A percentile compares a stretch with the other conserved stretches of the same genome.
Conservation (phyloP, 1,139 yeast species). For the Candida frijolesensis region DNA sequence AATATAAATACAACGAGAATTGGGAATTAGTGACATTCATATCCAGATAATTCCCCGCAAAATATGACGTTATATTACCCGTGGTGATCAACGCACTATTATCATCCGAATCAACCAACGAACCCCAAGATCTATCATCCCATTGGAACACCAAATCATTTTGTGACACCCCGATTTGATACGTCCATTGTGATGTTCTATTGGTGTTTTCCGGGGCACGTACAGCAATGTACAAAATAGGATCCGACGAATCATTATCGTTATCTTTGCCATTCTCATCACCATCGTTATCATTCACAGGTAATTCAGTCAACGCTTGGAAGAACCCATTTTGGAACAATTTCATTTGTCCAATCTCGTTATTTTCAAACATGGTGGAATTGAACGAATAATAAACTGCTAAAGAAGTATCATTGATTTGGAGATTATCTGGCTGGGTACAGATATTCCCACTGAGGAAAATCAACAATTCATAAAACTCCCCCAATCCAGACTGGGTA, state of each 20-base stretch:
- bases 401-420: constrained; percentile 37
- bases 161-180: constrained; percentile 72
- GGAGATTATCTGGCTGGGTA: constrained; percentile 41
- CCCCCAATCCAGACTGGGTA: constrained; percentile 48
- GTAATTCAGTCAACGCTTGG: constrained; percentile 51
- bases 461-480: constrained; percentile 53
- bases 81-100: constrained; percentile 70
- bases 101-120: constrained; percentile 73
- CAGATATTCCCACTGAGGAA: constrained; percentile 66
- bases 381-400: constrained; percentile 55
- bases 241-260: background rate
- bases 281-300: constrained; percentile 4
- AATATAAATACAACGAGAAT: constrained; percentile 50
- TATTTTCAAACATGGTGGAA: constrained; percentile 37
- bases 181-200: constrained; percentile 50
- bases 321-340: constrained; percentile 52
- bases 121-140: constrained; percentile 62
- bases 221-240: constrained; percentile 50
- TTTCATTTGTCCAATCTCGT: constrained; percentile 32
- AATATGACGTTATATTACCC: constrained; percentile 48
- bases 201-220: constrained; percentile 46
- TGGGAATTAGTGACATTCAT: constrained; percentile 35
- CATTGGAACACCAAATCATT: constrained; percentile 68
- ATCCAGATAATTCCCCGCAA: constrained; percentile 19
- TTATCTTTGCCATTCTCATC: too few relatives aligned